Conservation (phyloP, 1,284 basidiomycete species). For the Moesziomyces parantarcticus region DNA sequence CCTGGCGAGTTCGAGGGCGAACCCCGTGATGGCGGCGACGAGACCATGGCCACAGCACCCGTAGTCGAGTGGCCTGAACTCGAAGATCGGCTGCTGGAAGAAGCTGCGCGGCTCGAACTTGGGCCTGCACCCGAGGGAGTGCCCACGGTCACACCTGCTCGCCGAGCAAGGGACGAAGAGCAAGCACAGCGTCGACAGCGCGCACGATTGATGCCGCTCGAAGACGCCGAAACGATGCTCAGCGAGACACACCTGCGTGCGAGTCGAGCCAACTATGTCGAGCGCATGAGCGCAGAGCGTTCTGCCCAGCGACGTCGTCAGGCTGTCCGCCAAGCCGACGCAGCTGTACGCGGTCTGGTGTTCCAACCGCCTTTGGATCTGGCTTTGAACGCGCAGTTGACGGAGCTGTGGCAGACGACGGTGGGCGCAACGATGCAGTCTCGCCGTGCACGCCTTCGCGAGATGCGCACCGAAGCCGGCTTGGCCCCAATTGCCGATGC, state of each 20-base stretch:
- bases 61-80: slow-evolving; percentile 40
- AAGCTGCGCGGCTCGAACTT: slow-evolving; percentile 30
- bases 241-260: slow-evolving; percentile 25
- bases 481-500: slow-evolving; percentile 3
- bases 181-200: slow-evolving; percentile 8
- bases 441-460: slow-evolving; percentile 8
- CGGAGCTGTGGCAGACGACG: slow-evolving; percentile 31
- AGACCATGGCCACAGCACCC: slow-evolving; percentile 8
- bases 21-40: slow-evolving; percentile 12
- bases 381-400: slow-evolving; percentile 11
- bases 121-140: slow-evolving; percentile 24
- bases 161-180: slow-evolving; percentile 19
- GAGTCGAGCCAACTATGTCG: slow-evolving; percentile 19
- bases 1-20: slow-evolving; percentile 14
- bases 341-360: slow-evolving; percentile 6
- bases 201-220: not conserved
- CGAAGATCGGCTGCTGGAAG: slow-evolving; percentile 28
- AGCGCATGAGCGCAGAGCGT: slow-evolving; percentile 24
- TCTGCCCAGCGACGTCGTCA: not conserved
- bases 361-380: slow-evolving; percentile 32
- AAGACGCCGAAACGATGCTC: slow-evolving; percentile 22
- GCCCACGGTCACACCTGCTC: slow-evolving; percentile 22
- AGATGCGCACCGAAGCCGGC: slow-evolving; percentile 13
- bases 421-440: slow-evolving; percentile 21
- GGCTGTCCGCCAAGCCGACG: slow-evolving; percentile 1